phyloP scores from a whole-genome alignment of 352 stramenopile genomes.

The Phytophthora lateralis region DNA sequence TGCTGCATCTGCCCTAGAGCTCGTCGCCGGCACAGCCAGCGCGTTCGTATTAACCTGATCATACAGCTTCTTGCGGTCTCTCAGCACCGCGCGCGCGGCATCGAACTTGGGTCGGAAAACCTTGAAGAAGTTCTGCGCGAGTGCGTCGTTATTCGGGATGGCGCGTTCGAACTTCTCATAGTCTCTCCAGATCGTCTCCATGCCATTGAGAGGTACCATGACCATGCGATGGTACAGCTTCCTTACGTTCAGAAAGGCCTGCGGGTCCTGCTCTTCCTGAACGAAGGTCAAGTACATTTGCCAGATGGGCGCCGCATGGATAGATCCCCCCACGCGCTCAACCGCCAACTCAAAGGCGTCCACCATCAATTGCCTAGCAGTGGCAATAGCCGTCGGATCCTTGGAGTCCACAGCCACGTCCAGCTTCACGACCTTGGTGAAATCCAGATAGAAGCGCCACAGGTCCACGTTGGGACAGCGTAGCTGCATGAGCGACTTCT shows the following conservation, averaged over 20 bases:
- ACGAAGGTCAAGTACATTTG: slow-evolving; percentile 83
- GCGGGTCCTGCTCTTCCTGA: slow-evolving; percentile 75
- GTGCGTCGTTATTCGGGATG: slow-evolving; percentile 88
- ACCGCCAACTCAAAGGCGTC: slow-evolving; percentile 85
- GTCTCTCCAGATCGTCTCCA: slow-evolving; percentile 86
- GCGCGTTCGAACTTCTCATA: slow-evolving; percentile 90
- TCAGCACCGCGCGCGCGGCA: slow-evolving; percentile 71
- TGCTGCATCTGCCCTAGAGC: slow-evolving; percentile 37
- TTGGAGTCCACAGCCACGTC: slow-evolving; percentile 74
- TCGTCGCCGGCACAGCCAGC: slow-evolving; percentile 56
- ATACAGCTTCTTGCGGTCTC: slow-evolving; percentile 86
- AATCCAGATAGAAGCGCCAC: slow-evolving; percentile 89
- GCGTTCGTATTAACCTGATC: slow-evolving; percentile 77
- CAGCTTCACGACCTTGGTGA: slow-evolving; percentile 86
- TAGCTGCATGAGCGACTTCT: slow-evolving; percentile 88
- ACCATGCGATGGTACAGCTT: slow-evolving; percentile 89
- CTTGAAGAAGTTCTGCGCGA: slow-evolving; percentile 90
- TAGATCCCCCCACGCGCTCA: slow-evolving; percentile 82
- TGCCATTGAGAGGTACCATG: slow-evolving; percentile 71
- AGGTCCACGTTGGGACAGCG: slow-evolving; percentile 83
- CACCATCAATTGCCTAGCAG: slow-evolving; percentile 77
- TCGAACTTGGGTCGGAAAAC: slow-evolving; percentile 88
- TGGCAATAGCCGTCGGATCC: slow-evolving; percentile 58
- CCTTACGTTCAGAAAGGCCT: slow-evolving; percentile 77
- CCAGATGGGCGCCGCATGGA: slow-evolving; percentile 81